Conservation (phyloP, 2,329 filamentous ascomycete genomes). For the Claviceps humidiphila region DNA sequence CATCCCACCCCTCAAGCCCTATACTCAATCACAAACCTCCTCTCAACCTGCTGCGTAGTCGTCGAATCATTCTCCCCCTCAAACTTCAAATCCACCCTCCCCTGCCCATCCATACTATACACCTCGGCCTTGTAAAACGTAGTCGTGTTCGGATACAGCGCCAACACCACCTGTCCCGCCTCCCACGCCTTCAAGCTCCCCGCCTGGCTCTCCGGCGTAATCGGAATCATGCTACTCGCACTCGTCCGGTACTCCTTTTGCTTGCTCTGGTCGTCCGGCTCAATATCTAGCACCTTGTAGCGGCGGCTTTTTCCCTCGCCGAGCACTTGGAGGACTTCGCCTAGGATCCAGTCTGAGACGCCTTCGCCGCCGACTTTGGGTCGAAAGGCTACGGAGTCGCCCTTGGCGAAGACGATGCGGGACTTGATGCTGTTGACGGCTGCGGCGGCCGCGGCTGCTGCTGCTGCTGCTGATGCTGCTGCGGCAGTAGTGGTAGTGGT, state of each 20-base stretch:
- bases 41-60: conserved; percentile 62
- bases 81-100: conserved; percentile 55
- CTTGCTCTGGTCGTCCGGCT: conserved; percentile 57
- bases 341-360: conserved; percentile 55
- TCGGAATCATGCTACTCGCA: conserved; percentile 64
- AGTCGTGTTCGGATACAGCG: conserved; percentile 70
- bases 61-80: conserved; percentile 66
- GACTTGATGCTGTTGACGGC: conserved; percentile 20
- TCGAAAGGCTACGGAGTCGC: conserved; percentile 55
- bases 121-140: conserved; percentile 80
- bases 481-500: too few relatives aligned
- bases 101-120: conserved; percentile 48
- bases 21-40: conserved; percentile 66
- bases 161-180: conserved; percentile 58
- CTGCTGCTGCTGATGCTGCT: neutral
- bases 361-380: conserved; percentile 40
- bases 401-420: conserved; percentile 45
- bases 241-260: conserved; percentile 58
- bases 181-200: conserved; percentile 46
- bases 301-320: conserved; percentile 66
- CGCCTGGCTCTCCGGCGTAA: conserved; percentile 41
- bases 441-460: neutral
- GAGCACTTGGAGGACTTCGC: conserved; percentile 61
- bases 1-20: conserved; percentile 19
- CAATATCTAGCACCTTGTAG: conserved; percentile 69